Conservation (phyloP, 345 rosid species). For the Aquilaria yunnanensis region DNA sequence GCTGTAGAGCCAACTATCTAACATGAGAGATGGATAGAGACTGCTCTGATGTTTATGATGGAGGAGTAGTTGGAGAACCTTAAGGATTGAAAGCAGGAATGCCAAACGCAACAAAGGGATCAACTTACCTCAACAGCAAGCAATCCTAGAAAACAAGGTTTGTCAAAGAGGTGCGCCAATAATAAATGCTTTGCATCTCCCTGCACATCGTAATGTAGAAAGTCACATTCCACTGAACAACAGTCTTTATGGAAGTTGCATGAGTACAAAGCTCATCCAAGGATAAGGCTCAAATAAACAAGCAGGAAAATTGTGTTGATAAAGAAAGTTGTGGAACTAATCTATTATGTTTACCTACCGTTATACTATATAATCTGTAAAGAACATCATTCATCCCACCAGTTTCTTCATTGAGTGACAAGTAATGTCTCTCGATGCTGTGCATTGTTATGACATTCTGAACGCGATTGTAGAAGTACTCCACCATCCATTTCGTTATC, state of each 20-base stretch:
- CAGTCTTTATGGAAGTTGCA: not conserved
- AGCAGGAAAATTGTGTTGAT: not conserved
- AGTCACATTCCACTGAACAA: not conserved
- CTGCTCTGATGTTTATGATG: not conserved
- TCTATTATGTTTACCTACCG: constrained; percentile 30
- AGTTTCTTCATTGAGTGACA: constrained; percentile 83
- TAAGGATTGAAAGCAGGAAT: not conserved
- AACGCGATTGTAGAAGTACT: constrained; percentile 77
- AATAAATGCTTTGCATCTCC: constrained; percentile 73
- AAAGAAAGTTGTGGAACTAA: not conserved
- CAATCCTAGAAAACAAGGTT: constrained; percentile 93
- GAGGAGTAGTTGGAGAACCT: not conserved
- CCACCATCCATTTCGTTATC: constrained; percentile 81
- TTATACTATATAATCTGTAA: constrained; percentile 56
- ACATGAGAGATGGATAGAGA: too few relatives aligned
- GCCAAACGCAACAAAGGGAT: not conserved
- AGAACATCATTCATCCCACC: constrained; percentile 99
- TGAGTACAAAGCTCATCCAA: not conserved
- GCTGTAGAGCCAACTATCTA: too few relatives aligned
- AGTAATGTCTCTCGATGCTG: constrained; percentile 64
- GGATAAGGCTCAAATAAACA: not conserved
- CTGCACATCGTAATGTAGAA: constrained; percentile 33
- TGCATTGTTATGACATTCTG: constrained; percentile 56
- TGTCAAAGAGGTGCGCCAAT: constrained; percentile 92
- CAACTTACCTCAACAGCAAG: constrained; percentile 69